phyloP scores from a whole-genome alignment of 179 eudicot species.

The Actinidia chinensis region DNA sequence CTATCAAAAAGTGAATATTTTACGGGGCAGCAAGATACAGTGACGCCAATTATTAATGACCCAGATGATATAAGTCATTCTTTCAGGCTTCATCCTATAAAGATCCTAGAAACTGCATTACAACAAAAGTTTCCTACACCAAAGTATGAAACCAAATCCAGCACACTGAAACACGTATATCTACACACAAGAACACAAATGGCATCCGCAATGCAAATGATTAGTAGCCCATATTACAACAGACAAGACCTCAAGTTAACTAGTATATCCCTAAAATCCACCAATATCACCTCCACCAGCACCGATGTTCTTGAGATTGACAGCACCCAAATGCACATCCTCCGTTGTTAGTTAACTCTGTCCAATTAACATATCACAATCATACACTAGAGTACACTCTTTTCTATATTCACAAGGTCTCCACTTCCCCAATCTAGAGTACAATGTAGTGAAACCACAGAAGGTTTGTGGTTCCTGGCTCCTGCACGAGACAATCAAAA shows the following conservation, averaged over 20 bases:
- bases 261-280: background rate
- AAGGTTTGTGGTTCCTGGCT: background rate
- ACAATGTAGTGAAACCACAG: background rate
- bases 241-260: conserved; percentile 3
- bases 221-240: conserved; percentile 7
- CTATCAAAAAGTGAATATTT: too few relatives aligned
- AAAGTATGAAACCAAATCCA: background rate
- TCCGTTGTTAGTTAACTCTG: conserved; percentile 11
- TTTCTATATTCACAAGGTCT: conserved; percentile 25
- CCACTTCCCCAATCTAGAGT: conserved; percentile 12
- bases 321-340: background rate
- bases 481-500: conserved; percentile 11
- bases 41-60: too few relatives aligned
- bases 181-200: background rate
- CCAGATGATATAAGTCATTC: too few relatives aligned
- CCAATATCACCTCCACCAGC: background rate
- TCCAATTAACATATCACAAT: conserved; percentile 18
- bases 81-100: too few relatives aligned
- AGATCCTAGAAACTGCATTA: background rate
- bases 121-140: background rate
- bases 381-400: conserved; percentile 21
- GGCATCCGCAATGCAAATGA: conserved; percentile 5
- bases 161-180: background rate
- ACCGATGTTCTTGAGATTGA: background rate
- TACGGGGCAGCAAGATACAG: too few relatives aligned